These are phyloP conservation scores for Yarrowia bubula DNA, from an alignment of 805 yeast species.

Conservation along the genomic window DNA sequence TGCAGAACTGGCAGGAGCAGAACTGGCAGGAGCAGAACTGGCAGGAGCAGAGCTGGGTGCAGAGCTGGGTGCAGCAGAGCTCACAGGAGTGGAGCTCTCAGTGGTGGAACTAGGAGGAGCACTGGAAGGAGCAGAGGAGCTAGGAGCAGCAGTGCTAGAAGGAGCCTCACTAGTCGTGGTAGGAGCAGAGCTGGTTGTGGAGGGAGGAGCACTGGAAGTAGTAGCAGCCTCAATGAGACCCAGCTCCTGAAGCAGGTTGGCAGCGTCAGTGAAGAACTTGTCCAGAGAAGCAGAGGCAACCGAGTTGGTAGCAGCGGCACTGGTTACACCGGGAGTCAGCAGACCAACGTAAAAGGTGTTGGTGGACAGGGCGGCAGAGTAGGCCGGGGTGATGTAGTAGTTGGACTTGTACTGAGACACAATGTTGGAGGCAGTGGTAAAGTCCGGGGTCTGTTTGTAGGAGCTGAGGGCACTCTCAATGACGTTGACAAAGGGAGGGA, in stretches of 20 bases:
- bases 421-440: background rate
- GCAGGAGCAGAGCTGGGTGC: background rate
- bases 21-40: background rate
- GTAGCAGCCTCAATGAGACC: background rate
- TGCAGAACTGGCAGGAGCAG: background rate
- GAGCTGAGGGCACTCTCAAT: background rate
- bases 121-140: background rate
- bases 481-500: background rate
- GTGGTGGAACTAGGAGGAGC: background rate
- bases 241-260: background rate
- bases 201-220: background rate
- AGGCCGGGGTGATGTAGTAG: background rate
- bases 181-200: background rate
- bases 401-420: background rate
- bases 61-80: background rate
- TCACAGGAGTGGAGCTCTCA: background rate
- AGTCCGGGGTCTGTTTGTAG: conserved; percentile 1
- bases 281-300: conserved; percentile 4
- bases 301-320: background rate
- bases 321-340: background rate
- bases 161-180: background rate
- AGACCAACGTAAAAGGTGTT: conserved; percentile 3
- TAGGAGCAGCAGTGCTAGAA: background rate
- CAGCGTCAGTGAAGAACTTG: conserved; percentile 1
- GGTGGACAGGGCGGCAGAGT: conserved; percentile 1